Base-by-base conservation (phyloP, 1,139 yeast genomes). In the Yamadazyma atlantica region DNA sequence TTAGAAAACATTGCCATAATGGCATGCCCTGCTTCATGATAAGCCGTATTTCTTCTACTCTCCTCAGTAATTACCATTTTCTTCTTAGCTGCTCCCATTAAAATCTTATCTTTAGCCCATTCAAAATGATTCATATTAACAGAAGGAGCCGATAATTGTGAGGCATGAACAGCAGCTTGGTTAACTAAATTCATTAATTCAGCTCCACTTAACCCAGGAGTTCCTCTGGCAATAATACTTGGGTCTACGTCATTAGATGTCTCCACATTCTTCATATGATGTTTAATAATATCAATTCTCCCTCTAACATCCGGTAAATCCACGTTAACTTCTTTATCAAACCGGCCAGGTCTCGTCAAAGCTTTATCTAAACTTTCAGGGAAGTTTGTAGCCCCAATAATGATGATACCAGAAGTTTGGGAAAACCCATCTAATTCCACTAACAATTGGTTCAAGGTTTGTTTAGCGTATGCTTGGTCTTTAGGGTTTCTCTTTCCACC, bases 11-110 rank as follows among this genome's bases (percentile, higher is more conserved):
- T 76, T 4, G 98, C 97, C 87, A 90, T 88, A 42, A 92, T 87
- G 4, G 98, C 98, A 65, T 92, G 99, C 2, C 99, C 99, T 8
- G 98, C 99, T 67, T 92, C 99, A 64, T 92, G 99, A 62, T 82
- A 94, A 2, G 98, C 98, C 14, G 98, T 94, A 51, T 92, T 90
- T 51, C 78, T 80, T 61, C 97, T 80, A 0, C 95, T 79, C 50
- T 92, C 97, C 60, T 92, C 97, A 18, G 98, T 90, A 65, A 92
- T 78, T 36, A 92, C 97, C 97, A 90, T 90, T 36, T 96, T 87
- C 65, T 87, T 87, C 60, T 95, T 85, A 47, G 96, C 99, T 25
- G 97, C 98, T 37, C 99, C 99, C 85, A 94, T 82, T 54, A 94
- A 70, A 42, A 94, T 92, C 66, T 92, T 92, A 62, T 92, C 99